Base-by-base conservation (phyloP, 345 rosid genomes). In the Atalantia buxifolia region DNA sequence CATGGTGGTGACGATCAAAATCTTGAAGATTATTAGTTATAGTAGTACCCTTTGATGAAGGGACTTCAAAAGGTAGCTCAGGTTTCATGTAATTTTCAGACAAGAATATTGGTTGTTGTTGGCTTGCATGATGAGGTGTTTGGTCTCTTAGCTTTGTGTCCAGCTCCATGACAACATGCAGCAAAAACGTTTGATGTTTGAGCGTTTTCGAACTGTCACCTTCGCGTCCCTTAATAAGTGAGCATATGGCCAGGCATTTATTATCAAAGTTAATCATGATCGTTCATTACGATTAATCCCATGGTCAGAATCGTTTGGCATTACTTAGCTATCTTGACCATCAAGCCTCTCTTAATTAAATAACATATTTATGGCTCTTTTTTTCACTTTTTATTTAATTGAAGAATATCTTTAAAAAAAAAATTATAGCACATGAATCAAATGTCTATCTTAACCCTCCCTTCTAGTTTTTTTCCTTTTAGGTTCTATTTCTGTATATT, bases 1-100 rank as follows among this genome's bases (percentile, higher is more conserved):
- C 86, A 63, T 87, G 87, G 71, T 82, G 86, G 64, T 89, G 87
- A 68, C 19, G 48, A 9, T 66, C 70, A 35, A 89, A 92, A 57
- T 91, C 97, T 63, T 90, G 91, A 79, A 89, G 85, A 55, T 64
- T 76, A 55, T 64, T 76, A 53, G 57, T 53, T 18, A 18, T 18
- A 16, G 0, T 1, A 9, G 66, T 65, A 77, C 77, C 75, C 76
- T 80, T 80, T 72, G 93, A 81, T 35, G 83, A 75, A 35, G 83
- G 65, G 4, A 76, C 68, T 53, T 77, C 84, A 5, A 83, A 84
- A 74, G 85, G 84, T 50, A 80, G 77, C 59, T 82, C 89, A 70
- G 87, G 72, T 74, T 81, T 82, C 35, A 66, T 68, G 59, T 74
- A 69, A 71, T 77, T 30, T 19, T 81, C 83, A 4, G 83, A 66